Base-by-base conservation (phyloP, 345 rosid species). In the Erucastrum elatum region DNA sequence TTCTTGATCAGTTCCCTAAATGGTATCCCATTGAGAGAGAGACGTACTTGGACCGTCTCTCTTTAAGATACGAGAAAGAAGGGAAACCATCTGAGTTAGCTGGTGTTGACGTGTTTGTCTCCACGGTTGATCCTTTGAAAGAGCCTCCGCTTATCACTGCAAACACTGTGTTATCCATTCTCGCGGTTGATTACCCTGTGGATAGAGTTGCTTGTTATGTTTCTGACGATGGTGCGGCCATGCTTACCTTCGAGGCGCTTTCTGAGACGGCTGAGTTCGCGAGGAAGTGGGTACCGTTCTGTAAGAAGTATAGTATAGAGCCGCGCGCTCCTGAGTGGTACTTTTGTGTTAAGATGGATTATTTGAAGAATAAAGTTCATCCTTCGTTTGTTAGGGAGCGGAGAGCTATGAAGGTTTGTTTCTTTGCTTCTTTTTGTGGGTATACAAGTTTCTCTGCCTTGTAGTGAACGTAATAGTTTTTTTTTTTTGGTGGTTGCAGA, bases 261-360 rank as follows among this genome's bases (percentile, higher is more conserved):
- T 93, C 97, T 2, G 98, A 93, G 80, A 91, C 98, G 44, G 91
- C 98, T 0, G 92, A 93, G 66, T 91, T 93, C 69, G 97, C 98
- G 7, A 88, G 89, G 67, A 93, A 88, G 75, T 93, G 98, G 98
- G 97, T 93, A 64, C 98, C 98, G 6, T 93, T 93, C 80, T 91
- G 95, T 83, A 91, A 90, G 90, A 90, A 80, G 77, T 90, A 80
- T 79, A 78, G 7, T 69, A 90, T 93, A 49, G 98, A 93, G 70
- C 98, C 98, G 4, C 89, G 98, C 4, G 98, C 98, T 66, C 98
- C 98, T 4, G 98, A 93, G 67, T 91, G 93, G 93, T 93, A 93
- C 55, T 93, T 93, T 80, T 77, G 90, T 30, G 90, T 81, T 76
- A 91, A 88, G 75, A 84, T 93, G 80, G 95, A 93, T 72, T 93